Conservation (phyloP, 176 grass and related monocot genomes). For the Oryza rufipogon region DNA sequence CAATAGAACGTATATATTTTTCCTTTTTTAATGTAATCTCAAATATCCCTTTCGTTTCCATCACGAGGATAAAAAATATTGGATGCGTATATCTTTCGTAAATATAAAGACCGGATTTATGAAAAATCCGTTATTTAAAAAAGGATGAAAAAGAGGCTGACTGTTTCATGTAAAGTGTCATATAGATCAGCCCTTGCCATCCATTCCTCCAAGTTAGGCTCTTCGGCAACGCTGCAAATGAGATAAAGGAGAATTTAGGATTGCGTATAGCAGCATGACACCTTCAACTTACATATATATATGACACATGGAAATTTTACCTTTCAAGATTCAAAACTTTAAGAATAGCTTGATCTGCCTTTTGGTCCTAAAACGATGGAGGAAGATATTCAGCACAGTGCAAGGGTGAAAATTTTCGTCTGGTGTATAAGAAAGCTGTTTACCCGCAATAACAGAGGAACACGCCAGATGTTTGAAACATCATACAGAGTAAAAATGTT, state of each 20-base stretch:
- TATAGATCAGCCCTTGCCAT: constrained; percentile 31
- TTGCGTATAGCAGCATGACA: no score
- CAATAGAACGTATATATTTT: no score
- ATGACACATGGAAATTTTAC: neutral
- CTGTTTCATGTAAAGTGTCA: constrained; percentile 60
- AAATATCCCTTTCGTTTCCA: no score
- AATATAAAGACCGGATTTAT: no score
- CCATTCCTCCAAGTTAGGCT: constrained; percentile 16
- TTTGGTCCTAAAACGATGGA: constrained; percentile 38
- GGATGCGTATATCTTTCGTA: no score
- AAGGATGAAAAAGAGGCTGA: constrained; percentile 17
- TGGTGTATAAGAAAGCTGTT: neutral
- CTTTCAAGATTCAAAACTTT: constrained; percentile 35
- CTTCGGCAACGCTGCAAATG: no score
- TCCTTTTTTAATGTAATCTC: no score
- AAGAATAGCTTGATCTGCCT: constrained; percentile 52
- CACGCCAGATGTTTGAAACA: constrained; percentile 61
- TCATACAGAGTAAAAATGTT: constrained; percentile 63
- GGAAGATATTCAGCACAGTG: neutral
- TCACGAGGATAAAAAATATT: no score
- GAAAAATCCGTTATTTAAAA: no score
- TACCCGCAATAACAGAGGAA: constrained; percentile 63
- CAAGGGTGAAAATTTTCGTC: neutral
- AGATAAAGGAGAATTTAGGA: no score
- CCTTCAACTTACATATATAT: no score